Percentiles rank a stretch among this genome's conserved stretches.
Conservation (phyloP, 2,329 filamentous ascomycete genomes). For the Ophiostoma montium region DNA sequence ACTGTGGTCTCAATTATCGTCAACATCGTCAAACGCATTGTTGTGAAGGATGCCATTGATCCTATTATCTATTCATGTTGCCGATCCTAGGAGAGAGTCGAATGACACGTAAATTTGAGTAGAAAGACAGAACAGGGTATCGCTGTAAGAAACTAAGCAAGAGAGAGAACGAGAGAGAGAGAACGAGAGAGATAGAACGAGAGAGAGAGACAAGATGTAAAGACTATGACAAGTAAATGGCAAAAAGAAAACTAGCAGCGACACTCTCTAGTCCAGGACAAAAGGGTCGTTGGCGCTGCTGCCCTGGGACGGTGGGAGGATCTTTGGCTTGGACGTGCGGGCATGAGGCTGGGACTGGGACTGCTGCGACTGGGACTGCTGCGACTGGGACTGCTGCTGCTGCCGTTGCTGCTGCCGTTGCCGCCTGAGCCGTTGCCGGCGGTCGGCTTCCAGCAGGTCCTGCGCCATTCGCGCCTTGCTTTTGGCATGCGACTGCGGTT, state of each 20-base stretch:
- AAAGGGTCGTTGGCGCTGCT: conserved; percentile 5
- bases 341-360: background rate
- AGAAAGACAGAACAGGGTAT: background rate
- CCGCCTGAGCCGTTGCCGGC: background rate
- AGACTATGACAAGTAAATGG: background rate
- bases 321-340: background rate
- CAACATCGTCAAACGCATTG: background rate
- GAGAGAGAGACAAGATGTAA: background rate
- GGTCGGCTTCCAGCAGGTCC: background rate
- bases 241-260: background rate
- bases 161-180: background rate
- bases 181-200: background rate
- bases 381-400: background rate
- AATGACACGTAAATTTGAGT: no score
- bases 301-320: conserved; percentile 1
- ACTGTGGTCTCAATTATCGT: no score
- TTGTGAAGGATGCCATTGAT: background rate
- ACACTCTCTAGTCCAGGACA: conserved; percentile 6
- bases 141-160: background rate
- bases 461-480: background rate
- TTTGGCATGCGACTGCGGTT: background rate
- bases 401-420: background rate
- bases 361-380: background rate
- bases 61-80: no score
- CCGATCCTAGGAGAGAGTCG: no score